Percentiles rank a stretch among this genome's conserved stretches.
These are phyloP conservation scores for Tetrahymena borealis DNA, from an alignment of 73 alveolate species.

Conservation along the genomic window DNA sequence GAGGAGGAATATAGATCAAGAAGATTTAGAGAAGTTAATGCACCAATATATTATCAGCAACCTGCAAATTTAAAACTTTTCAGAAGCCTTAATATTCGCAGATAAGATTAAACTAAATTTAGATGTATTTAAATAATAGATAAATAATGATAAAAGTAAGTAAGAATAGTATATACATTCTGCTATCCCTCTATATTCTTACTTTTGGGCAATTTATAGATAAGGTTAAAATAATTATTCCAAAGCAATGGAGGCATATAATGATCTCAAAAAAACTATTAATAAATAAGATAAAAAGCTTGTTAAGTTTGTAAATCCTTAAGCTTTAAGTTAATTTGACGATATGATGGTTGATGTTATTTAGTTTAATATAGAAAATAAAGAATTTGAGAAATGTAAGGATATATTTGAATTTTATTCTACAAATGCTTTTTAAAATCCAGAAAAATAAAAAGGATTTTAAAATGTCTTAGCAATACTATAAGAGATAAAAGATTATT, in stretches of 20 bases:
- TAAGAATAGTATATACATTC: not conserved
- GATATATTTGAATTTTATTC: not conserved
- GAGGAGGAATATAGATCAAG: not conserved
- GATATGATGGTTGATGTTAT: not conserved
- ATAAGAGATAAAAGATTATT: not conserved
- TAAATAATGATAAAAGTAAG: not conserved
- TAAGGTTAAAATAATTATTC: not conserved
- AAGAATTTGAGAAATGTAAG: not conserved
- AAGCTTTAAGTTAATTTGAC: not conserved
- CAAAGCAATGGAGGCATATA: not conserved
- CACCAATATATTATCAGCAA: not conserved
- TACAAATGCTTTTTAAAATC: not conserved
- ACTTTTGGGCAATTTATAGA: not conserved
- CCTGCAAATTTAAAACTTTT: not conserved
- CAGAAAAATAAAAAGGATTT: not conserved
- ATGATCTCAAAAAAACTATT: not conserved
- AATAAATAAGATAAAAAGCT: not conserved
- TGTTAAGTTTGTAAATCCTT: not conserved
- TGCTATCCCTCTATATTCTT: not conserved
- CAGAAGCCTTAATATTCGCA: not conserved
- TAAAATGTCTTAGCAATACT: not conserved
- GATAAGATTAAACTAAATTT: not conserved
- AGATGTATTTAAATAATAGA: not conserved
- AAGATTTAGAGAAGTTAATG: not conserved
- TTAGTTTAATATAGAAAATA: not conserved